Evolutionary conservation across 208 protist species (phyloP).

Genomic region (Strigomonas culicis): DNA sequence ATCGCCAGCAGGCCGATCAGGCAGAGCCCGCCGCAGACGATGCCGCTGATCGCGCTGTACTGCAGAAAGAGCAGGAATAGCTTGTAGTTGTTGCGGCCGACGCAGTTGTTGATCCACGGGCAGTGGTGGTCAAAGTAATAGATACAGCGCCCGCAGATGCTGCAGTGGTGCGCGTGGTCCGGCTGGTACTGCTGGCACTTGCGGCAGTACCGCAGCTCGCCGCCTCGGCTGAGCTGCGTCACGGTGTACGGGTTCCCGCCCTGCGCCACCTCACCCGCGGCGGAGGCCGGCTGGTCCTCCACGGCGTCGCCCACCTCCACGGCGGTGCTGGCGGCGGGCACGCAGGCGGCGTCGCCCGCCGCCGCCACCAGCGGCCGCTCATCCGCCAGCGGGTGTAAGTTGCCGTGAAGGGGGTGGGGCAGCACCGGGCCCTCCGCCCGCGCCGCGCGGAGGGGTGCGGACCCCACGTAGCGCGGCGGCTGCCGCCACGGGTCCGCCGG

Average conservation of each 20-base stretch:
- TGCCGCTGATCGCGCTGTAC: constrained; percentile 23
- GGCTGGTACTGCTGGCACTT: constrained; percentile 73
- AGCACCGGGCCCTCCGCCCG: neutral
- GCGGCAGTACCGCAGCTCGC: constrained; percentile 57
- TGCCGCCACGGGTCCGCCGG: constrained; percentile 21
- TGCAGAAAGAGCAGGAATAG: constrained; percentile 68
- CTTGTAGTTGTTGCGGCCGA: constrained; percentile 79
- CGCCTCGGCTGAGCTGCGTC: constrained; percentile 29
- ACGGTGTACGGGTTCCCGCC: constrained; percentile 33
- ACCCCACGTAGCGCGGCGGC: constrained; percentile 13
- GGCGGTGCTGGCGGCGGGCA: neutral
- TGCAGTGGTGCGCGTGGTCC: constrained; percentile 79
- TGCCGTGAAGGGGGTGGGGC: too few species aligned
- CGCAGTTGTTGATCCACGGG: constrained; percentile 84
- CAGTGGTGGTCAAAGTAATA: constrained; percentile 91
- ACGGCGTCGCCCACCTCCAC: neutral
- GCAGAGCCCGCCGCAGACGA: constrained; percentile 17
- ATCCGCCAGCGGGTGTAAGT: too few species aligned
- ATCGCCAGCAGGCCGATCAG: constrained; percentile 31
- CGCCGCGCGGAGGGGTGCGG: neutral
- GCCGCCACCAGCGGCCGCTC: neutral
- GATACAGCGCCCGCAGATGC: constrained; percentile 65
- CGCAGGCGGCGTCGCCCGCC: neutral
- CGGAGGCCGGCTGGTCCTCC: neutral
- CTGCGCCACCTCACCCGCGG: neutral